Evolutionary conservation across 495 filamentous ascomycete species (phyloP).

Genomic region (Corynascus novoguineensis): DNA sequence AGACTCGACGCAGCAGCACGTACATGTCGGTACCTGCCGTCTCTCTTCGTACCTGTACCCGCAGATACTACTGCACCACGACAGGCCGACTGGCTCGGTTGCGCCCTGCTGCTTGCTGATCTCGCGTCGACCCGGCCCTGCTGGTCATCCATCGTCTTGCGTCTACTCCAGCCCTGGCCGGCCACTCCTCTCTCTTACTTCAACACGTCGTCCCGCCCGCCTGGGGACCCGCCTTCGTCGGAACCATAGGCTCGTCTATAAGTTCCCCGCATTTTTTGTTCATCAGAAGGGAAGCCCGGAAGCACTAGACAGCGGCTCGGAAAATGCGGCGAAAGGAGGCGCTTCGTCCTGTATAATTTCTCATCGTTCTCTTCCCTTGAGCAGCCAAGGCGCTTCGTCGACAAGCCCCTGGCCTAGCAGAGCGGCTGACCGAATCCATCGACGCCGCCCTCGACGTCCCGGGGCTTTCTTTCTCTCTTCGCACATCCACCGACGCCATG

Average conservation of each 20-base stretch:
- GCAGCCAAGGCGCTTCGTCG: conserved; percentile 10
- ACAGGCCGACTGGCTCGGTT: conserved; percentile 18
- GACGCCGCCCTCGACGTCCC: not conserved
- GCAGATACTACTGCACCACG: conserved; percentile 18
- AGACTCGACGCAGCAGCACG: conserved; percentile 22
- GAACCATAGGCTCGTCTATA: conserved; percentile 19
- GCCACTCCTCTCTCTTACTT: conserved; percentile 20
- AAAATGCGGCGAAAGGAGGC: conserved; percentile 30
- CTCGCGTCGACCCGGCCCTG: conserved; percentile 21
- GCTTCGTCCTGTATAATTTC: conserved; percentile 21
- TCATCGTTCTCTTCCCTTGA: conserved; percentile 12
- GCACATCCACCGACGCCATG: conserved; percentile 20
- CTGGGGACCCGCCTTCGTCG: conserved; percentile 11
- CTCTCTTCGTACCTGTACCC: conserved; percentile 32
- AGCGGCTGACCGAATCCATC: not conserved
- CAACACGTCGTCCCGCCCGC: conserved; percentile 16
- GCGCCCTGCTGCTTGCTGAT: conserved; percentile 31
- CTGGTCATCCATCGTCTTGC: conserved; percentile 28
- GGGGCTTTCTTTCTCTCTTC: not conserved
- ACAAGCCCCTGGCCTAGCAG: conserved; percentile 1
- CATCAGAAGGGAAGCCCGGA: conserved; percentile 3
- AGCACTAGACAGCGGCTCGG: conserved; percentile 10
- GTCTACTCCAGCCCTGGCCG: conserved; percentile 18
- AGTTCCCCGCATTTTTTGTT: conserved; percentile 23
- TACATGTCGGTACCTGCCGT: conserved; percentile 32